Base-by-base conservation (phyloP, 2,329 filamentous ascomycete species). In the Fusarium sp. region DNA sequence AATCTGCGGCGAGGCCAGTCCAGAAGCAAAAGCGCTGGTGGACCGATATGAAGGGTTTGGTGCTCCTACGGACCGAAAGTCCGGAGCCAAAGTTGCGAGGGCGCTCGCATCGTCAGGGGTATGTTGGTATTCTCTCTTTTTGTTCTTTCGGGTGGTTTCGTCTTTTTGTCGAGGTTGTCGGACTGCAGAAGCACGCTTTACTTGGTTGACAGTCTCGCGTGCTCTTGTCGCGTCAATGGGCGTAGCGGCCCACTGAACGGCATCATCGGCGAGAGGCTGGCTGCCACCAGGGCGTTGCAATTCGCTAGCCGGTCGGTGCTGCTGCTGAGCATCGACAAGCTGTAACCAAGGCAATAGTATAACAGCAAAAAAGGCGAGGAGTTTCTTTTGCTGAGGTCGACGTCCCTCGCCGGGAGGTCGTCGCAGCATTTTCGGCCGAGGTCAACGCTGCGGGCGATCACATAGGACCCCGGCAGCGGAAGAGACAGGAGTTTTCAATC, bases 1-100 rank as follows among this genome's bases (percentile, higher is more conserved):
- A 92, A 87, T 87, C 80, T 93, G 91, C 91, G 91, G 92, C 92
- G 92, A 91, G 85, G 91, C 88, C 82, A 92, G 86, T 77, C 90
- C 90, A 80, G 87, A 86, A 80, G 86, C 80, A 71, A 81, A 82
- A 79, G 86, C 87, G 83, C 87, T 88, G 80, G 85, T 84, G 79
- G 84, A 79, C 79, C 79, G 77, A 77, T 78, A 83, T 89, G 90
- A 89, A 89, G 89, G 83, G 82, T 74, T 82, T 89, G 92, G 93
- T 93, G 94, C 94, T 97, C 93, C 89, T 87, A 98, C 94, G 92
- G 94, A 89, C 86, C 89, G 84, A 85, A 91, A 53, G 49, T 53
- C 94, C 93, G 94, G 94, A 97, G 95, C 94, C 88, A 94, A 91
- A 92, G 94, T 96, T 89, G 92, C 92, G 87, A 96, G 88, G 92